Evolutionary conservation across 2,329 filamentous ascomycete species (phyloP).

Genomic region (Diaporthe batatas): DNA sequence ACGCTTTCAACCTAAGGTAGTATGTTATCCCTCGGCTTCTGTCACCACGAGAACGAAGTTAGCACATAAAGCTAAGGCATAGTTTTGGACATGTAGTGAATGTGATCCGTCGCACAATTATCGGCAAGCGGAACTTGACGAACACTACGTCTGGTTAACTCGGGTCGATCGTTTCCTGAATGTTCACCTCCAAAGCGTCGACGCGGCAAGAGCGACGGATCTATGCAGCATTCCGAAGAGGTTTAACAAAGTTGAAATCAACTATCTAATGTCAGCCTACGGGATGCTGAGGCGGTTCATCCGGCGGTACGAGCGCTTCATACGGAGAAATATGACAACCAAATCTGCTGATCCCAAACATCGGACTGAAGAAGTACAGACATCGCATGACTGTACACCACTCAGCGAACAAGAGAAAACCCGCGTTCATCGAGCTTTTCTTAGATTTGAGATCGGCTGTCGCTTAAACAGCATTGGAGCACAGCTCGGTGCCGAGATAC

Average conservation of each 20-base stretch:
- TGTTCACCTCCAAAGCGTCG: background rate
- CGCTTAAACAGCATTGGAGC: background rate
- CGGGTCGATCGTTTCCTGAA: accelerated
- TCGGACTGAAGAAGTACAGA: too few relatives aligned
- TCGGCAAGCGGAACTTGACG: background rate
- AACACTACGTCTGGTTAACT: background rate
- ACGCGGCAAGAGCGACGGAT: accelerated
- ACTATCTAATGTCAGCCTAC: background rate
- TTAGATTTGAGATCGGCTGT: background rate
- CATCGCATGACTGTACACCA: background rate
- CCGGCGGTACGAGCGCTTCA: background rate
- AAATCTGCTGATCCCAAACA: background rate
- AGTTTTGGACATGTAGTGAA: background rate
- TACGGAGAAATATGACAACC: accelerated
- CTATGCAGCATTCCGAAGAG: background rate
- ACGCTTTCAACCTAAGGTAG: background rate
- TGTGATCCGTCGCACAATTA: too few relatives aligned
- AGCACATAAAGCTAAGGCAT: background rate
- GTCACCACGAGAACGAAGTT: too few relatives aligned
- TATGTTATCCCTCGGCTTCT: background rate
- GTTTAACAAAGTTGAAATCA: background rate
- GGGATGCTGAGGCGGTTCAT: background rate
- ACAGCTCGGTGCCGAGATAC: accelerated
- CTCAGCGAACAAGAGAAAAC: background rate
- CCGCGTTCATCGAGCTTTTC: background rate